Conservation (phyloP, 441 rosid genomes). For the Croton setiger region DNA sequence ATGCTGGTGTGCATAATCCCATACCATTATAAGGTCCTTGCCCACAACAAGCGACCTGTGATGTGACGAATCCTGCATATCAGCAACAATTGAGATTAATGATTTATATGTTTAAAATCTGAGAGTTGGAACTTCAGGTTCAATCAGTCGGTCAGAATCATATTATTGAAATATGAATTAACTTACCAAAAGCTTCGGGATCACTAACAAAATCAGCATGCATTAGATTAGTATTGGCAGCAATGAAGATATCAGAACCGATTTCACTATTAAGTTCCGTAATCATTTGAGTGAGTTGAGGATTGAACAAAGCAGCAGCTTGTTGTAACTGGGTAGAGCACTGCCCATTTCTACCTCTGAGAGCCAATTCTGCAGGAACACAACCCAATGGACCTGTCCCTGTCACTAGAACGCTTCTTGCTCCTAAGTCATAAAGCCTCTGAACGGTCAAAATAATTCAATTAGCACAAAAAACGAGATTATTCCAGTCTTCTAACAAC, state of each 20-base stretch:
- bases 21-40: constrained; percentile 65
- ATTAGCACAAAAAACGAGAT: background rate
- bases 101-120: no score
- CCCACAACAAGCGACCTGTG: constrained; percentile 63
- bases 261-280: constrained; percentile 37
- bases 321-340: constrained; percentile 48
- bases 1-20: constrained; percentile 50
- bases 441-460: constrained; percentile 7
- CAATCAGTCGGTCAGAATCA: no score
- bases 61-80: constrained; percentile 46
- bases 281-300: constrained; percentile 50
- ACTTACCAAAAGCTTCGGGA: constrained; percentile 50
- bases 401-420: constrained; percentile 65
- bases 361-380: constrained; percentile 66
- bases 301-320: constrained; percentile 57
- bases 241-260: constrained; percentile 48
- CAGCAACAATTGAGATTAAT: no score
- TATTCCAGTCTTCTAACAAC: background rate
- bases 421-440: constrained; percentile 63
- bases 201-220: constrained; percentile 39
- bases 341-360: constrained; percentile 42
- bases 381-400: constrained; percentile 88
- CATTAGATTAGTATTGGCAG: constrained; percentile 47
- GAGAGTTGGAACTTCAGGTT: no score
- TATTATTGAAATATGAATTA: background rate